A percentile compares a stretch with the other conserved stretches of the same genome.
Conservation (phyloP, 176 grass and related monocot species). For the Chrysopogon serrulatus region DNA sequence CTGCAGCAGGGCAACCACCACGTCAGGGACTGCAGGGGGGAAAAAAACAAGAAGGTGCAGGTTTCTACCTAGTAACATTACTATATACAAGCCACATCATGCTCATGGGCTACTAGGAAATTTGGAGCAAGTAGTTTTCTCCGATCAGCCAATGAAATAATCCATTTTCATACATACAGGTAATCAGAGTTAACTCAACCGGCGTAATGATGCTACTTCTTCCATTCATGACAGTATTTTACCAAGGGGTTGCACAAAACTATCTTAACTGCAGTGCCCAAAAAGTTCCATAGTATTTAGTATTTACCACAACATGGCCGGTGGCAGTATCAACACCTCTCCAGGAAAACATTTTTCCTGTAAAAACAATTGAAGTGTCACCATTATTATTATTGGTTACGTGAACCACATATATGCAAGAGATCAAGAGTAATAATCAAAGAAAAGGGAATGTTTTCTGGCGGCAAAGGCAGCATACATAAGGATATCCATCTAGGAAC, state of each 20-base stretch:
- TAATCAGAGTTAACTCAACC: not conserved
- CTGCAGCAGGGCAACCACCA: conserved; percentile 23
- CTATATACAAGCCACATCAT: not conserved
- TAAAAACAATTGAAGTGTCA: not conserved
- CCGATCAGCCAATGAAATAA: not conserved
- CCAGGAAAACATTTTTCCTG: conserved; percentile 72
- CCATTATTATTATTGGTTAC: not conserved
- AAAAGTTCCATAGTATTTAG: not conserved
- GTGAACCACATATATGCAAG: not conserved
- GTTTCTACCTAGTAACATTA: no score
- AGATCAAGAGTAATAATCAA: not conserved
- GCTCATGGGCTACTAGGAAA: not conserved
- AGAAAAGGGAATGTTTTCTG: not conserved
- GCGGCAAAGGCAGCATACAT: not conserved
- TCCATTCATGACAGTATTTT: not conserved
- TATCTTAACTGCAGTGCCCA: not conserved
- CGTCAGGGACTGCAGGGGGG: not conserved
- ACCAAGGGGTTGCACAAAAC: not conserved
- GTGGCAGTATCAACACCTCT: conserved; percentile 56
- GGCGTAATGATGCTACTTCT: not conserved
- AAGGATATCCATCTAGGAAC: not conserved
- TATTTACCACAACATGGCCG: conserved; percentile 48
- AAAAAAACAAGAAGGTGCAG: not conserved
- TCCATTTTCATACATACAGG: not conserved
- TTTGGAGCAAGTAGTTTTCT: not conserved